These are phyloP conservation scores for Hygrophila difformis DNA, from an alignment of 257 asterid genomes.

Conservation along the genomic window DNA sequence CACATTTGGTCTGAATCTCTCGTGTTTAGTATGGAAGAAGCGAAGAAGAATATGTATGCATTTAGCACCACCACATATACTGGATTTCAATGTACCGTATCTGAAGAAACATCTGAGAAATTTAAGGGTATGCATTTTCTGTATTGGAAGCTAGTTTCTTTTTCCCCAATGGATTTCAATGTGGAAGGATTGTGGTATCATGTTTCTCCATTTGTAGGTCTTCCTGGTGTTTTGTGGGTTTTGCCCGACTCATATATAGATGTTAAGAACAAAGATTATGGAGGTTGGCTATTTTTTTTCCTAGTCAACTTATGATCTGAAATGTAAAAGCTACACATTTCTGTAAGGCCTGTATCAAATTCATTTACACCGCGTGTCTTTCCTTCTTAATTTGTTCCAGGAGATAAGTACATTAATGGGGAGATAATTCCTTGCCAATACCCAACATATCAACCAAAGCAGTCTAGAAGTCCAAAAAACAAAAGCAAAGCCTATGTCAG, in stretches of 20 bases:
- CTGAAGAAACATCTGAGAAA: conserved; percentile 96
- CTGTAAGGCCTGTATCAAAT: conserved; percentile 1
- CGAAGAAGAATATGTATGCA: conserved; percentile 97
- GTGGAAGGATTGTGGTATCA: too few species aligned
- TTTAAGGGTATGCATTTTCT: conserved; percentile 61
- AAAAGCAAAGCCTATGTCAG: conserved; percentile 95
- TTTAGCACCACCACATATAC: conserved; percentile 97
- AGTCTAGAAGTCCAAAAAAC: conserved; percentile 46
- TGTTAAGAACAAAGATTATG: conserved; percentile 96
- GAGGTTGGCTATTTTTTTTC: conserved; percentile 46
- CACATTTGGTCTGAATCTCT: conserved; percentile 9
- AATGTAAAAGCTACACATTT: background rate
- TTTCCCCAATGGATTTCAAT: too few species aligned
- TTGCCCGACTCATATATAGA: conserved; percentile 95
- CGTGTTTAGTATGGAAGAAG: conserved; percentile 84
- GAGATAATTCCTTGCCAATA: conserved; percentile 91
- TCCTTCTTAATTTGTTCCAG: conserved; percentile 23
- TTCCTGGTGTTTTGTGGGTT: conserved; percentile 98
- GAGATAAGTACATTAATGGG: conserved; percentile 90
- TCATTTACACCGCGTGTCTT: background rate
- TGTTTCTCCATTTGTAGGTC: conserved; percentile 36
- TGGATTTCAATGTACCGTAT: conserved; percentile 94
- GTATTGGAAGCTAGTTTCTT: background rate
- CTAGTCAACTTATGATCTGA: background rate
- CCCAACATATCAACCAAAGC: conserved; percentile 94